A percentile compares a stretch with the other conserved stretches of the same genome.
Evolutionary conservation across 2,329 filamentous ascomycete genomes (phyloP).

Genomic region (Alternaria viburni): DNA sequence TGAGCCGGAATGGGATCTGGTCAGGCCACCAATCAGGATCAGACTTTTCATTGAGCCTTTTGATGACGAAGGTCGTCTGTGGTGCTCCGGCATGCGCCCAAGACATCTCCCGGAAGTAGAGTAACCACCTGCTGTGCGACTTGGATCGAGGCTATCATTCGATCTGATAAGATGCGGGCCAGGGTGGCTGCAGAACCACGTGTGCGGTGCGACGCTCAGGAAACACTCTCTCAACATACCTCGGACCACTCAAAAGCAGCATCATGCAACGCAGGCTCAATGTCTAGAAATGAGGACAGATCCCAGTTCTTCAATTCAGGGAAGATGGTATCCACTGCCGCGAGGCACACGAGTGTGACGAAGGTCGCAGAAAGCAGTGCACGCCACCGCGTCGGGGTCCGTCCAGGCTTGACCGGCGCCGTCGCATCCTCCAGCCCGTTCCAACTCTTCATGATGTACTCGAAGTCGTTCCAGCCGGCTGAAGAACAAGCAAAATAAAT

Average conservation of each 20-base stretch:
- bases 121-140: slow-evolving; percentile 4
- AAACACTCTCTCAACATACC: slow-evolving; percentile 24
- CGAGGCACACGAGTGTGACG: slow-evolving; percentile 23
- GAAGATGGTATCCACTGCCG: slow-evolving; percentile 26
- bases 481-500: background rate
- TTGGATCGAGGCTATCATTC: background rate
- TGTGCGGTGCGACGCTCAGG: slow-evolving; percentile 2
- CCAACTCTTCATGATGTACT: slow-evolving; percentile 31
- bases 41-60: background rate
- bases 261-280: slow-evolving; percentile 3
- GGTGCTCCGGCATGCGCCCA: background rate
- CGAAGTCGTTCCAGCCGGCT: background rate
- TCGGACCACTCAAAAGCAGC: slow-evolving; percentile 27
- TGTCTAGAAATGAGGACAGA: slow-evolving; percentile 3
- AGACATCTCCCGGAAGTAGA: background rate
- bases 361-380: slow-evolving; percentile 21
- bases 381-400: slow-evolving; percentile 12
- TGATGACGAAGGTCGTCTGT: background rate
- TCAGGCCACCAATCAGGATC: background rate
- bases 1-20: background rate
- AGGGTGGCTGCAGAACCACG: slow-evolving; percentile 5
- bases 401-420: slow-evolving; percentile 13
- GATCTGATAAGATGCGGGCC: slow-evolving; percentile 11
- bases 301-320: slow-evolving; percentile 15
- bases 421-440: slow-evolving; percentile 15